phyloP scores from a whole-genome alignment of 2,329 filamentous ascomycete genomes.

The Polytolypa hystricis region DNA sequence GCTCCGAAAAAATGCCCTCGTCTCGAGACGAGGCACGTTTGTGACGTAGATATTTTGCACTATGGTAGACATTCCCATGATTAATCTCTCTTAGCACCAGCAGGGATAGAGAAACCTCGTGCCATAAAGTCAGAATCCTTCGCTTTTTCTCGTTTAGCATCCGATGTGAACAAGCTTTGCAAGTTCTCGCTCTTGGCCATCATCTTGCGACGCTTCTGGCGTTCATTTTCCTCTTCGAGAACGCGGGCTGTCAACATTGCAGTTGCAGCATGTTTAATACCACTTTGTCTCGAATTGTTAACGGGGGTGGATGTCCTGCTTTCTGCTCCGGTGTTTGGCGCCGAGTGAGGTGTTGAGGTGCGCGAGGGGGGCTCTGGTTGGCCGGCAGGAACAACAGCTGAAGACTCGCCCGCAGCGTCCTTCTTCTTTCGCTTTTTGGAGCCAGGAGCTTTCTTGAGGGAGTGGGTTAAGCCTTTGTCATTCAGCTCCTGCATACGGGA shows the following conservation, averaged over 20 bases:
- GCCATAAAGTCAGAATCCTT: conserved; percentile 48
- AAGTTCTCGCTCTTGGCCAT: conserved; percentile 49
- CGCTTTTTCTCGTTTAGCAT: conserved; percentile 27
- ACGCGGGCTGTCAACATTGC: conserved; percentile 79
- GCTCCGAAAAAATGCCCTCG: too few species aligned
- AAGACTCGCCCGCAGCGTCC: conserved; percentile 37
- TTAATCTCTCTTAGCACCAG: conserved; percentile 25
- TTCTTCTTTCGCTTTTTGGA: conserved; percentile 61
- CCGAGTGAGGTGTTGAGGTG: conserved; percentile 12
- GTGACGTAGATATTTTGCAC: too few species aligned
- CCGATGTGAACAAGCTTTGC: conserved; percentile 43
- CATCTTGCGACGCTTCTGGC: conserved; percentile 67
- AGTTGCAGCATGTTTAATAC: conserved; percentile 81
- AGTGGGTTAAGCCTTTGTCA: conserved; percentile 67
- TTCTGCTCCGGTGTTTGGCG: conserved; percentile 13
- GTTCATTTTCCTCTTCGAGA: conserved; percentile 71
- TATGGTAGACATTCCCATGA: not conserved
- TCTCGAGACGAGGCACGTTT: too few species aligned
- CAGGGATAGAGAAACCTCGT: conserved; percentile 44
- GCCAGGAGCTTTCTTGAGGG: conserved; percentile 64
- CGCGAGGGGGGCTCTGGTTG: not conserved
- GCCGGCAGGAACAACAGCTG: conserved; percentile 7
- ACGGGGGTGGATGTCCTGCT: conserved; percentile 25
- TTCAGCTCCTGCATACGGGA: conserved; percentile 58
- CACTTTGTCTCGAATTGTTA: conserved; percentile 33